Percentiles rank a stretch among this genome's conserved stretches.
Evolutionary conservation across 2,329 filamentous ascomycete species (phyloP).

Genomic region (Septoria linicola): DNA sequence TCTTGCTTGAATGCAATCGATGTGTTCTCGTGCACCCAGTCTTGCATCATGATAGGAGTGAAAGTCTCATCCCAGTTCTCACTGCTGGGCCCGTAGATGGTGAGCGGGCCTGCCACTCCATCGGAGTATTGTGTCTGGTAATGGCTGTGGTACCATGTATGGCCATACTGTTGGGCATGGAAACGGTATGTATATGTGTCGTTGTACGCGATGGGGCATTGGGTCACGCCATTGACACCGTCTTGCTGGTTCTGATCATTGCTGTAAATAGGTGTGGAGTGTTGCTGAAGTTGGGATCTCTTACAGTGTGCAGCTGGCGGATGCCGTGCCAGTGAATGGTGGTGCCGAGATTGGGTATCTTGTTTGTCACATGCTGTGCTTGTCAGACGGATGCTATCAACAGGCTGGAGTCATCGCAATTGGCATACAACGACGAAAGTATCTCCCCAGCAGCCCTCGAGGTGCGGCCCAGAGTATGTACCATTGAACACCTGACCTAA

Average conservation of each 20-base stretch:
- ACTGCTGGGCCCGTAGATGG: conserved; percentile 43
- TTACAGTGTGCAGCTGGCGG: conserved; percentile 51
- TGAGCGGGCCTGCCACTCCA: conserved; percentile 41
- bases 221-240: conserved; percentile 53
- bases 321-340: conserved; percentile 56
- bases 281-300: no score
- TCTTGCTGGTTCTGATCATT: conserved; percentile 57
- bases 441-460: conserved; percentile 43
- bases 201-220: conserved; percentile 65
- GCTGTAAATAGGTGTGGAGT: no score
- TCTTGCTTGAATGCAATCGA: conserved; percentile 22
- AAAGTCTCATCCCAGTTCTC: conserved; percentile 40
- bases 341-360: conserved; percentile 48
- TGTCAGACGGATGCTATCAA: no score
- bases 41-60: conserved; percentile 27
- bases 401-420: no score
- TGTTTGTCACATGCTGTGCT: conserved; percentile 43
- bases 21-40: conserved; percentile 24
- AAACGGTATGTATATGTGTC: conserved; percentile 46
- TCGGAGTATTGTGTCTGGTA: conserved; percentile 42
- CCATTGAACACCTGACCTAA: conserved; percentile 42
- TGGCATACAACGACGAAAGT: conserved; percentile 21
- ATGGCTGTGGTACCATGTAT: conserved; percentile 38
- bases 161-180: conserved; percentile 36
- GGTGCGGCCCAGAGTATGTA: conserved; percentile 48